phyloP scores from a whole-genome alignment of 495 filamentous ascomycete genomes.

The Cryomyces minteri region DNA sequence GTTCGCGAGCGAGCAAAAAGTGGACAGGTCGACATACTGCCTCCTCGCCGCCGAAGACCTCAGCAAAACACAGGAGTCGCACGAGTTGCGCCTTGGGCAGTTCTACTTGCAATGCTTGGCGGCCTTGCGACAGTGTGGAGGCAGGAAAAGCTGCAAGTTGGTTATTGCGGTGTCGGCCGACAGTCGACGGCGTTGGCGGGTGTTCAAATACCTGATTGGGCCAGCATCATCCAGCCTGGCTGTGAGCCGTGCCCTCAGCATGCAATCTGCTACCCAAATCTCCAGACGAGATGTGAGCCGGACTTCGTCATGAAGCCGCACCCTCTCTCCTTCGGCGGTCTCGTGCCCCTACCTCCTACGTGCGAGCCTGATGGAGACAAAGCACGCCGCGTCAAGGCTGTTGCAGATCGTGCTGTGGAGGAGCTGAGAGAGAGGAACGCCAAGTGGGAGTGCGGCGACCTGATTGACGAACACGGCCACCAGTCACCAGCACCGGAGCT shows the following conservation, averaged over 20 bases:
- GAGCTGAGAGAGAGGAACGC: constrained; percentile 73
- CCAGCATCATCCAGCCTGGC: constrained; percentile 47
- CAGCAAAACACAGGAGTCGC: constrained; percentile 10
- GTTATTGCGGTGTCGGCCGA: constrained; percentile 79
- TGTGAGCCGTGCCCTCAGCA: constrained; percentile 89
- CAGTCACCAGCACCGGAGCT: constrained; percentile 42
- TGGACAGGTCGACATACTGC: constrained; percentile 19
- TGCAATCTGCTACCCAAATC: constrained; percentile 68
- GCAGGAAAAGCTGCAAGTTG: constrained; percentile 84
- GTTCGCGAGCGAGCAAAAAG: constrained; percentile 35
- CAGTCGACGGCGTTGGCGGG: constrained; percentile 22
- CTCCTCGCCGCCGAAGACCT: constrained; percentile 10
- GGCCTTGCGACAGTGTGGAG: constrained; percentile 73
- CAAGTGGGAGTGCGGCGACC: constrained; percentile 75
- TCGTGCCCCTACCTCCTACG: constrained; percentile 74
- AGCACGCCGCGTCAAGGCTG: constrained; percentile 63
- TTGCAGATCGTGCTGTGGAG: constrained; percentile 76
- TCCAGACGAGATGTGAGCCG: constrained; percentile 60
- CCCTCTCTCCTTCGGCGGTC: constrained; percentile 61
- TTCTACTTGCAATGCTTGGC: constrained; percentile 44
- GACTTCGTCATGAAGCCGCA: constrained; percentile 77
- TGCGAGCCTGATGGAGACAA: constrained; percentile 93
- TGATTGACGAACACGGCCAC: constrained; percentile 40
- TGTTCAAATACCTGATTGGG: constrained; percentile 31
- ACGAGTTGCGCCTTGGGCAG: constrained; percentile 42